Evolutionary conservation across 805 yeast species (phyloP).

Genomic region (Wickerhamomyces subpelliculosus): DNA sequence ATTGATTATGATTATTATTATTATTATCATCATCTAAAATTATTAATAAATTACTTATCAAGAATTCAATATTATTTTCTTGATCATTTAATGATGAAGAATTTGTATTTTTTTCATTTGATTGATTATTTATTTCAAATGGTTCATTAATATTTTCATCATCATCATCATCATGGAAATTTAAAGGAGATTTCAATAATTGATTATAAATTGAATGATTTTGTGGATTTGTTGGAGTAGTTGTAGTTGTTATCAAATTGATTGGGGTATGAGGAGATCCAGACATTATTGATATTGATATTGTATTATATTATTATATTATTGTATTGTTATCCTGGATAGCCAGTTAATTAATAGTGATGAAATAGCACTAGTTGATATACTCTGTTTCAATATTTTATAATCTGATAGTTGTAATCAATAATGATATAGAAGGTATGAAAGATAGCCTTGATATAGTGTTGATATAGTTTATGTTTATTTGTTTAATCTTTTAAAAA

Average conservation of each 20-base stretch:
- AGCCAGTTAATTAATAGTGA: no score
- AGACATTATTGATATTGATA: no score
- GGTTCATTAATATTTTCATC: background rate
- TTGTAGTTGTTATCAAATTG: constrained; percentile 1
- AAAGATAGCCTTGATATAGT: no score
- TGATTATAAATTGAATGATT: constrained; percentile 4
- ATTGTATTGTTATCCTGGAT: no score
- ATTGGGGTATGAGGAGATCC: constrained; percentile 4
- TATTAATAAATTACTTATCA: constrained; percentile 1
- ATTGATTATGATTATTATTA: no score
- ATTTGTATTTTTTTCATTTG: background rate
- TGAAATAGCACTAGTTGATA: no score
- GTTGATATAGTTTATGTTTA: no score
- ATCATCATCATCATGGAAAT: background rate
- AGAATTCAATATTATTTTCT: background rate
- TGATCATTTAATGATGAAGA: background rate
- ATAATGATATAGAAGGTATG: no score
- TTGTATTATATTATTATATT: no score
- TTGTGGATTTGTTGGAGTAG: background rate
- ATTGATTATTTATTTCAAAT: background rate
- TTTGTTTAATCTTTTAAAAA: no score
- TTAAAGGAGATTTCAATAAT: constrained; percentile 5
- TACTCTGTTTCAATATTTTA: no score
- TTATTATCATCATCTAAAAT: constrained; percentile 1
- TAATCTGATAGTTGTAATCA: no score